Percentiles rank a stretch among this genome's conserved stretches.
Conservation (phyloP, 2,329 filamentous ascomycete genomes). For the Spiromastix sp. region DNA sequence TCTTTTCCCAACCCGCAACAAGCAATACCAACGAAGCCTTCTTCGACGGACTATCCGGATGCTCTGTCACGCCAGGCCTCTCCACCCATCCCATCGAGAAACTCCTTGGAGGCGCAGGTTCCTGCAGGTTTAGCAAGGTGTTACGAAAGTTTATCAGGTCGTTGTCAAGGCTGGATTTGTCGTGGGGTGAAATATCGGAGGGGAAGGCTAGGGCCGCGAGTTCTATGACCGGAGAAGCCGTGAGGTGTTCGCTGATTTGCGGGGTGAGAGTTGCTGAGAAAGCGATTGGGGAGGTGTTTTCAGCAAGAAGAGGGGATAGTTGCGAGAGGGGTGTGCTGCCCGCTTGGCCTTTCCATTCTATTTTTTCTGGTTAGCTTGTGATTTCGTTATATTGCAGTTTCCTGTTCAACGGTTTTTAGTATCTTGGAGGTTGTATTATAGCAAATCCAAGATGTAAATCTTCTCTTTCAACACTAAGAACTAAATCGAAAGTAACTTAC, state of each 20-base stretch:
- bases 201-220: conserved; percentile 36
- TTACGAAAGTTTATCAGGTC: conserved; percentile 30
- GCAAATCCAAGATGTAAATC: not conserved
- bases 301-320: conserved; percentile 2
- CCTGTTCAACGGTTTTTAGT: not conserved
- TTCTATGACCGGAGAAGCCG: conserved; percentile 40
- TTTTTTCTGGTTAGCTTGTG: not conserved
- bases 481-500: conserved; percentile 15
- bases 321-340: not conserved
- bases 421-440: not conserved
- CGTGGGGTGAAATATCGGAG: conserved; percentile 18
- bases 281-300: conserved; percentile 15
- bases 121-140: conserved; percentile 17
- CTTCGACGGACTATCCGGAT: conserved; percentile 28
- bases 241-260: conserved; percentile 21
- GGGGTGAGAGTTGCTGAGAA: conserved; percentile 12
- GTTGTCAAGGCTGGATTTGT: conserved; percentile 19
- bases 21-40: conserved; percentile 33
- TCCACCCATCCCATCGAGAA: conserved; percentile 29
- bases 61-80: conserved; percentile 21
- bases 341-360: conserved; percentile 2
- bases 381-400: not conserved
- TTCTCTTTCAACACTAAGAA: not conserved
- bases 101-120: conserved; percentile 9
- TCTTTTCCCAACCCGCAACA: conserved; percentile 43